Conservation (phyloP, 1,284 basidiomycete genomes). For the Ceratobasidium sp. region DNA sequence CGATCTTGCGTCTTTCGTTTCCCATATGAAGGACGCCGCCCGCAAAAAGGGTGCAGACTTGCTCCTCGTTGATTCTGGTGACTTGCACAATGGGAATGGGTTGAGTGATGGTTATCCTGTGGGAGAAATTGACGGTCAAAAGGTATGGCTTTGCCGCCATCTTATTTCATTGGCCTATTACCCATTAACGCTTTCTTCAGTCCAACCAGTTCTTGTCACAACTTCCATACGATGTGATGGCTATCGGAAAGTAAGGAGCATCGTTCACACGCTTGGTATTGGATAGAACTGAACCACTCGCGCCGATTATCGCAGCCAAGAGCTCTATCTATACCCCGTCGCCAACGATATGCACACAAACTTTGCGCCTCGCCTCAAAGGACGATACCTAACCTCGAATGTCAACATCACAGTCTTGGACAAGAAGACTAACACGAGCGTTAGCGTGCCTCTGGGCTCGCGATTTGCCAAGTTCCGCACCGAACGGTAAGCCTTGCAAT, state of each 20-base stretch:
- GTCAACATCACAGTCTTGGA: conserved; percentile 80
- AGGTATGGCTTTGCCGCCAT: conserved; percentile 62
- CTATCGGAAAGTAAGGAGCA: conserved; percentile 79
- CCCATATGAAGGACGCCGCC: conserved; percentile 82
- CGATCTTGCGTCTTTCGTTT: conserved; percentile 81
- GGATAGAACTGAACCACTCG: too few relatives aligned
- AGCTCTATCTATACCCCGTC: conserved; percentile 82
- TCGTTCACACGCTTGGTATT: too few relatives aligned
- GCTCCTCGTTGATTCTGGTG: conserved; percentile 76
- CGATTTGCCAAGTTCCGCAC: conserved; percentile 82
- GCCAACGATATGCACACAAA: conserved; percentile 82
- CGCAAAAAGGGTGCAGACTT: conserved; percentile 75
- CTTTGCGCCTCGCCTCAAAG: conserved; percentile 75
- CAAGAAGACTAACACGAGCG: conserved; percentile 59
- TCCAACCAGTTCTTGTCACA: conserved; percentile 76
- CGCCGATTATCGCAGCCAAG: conserved; percentile 80
- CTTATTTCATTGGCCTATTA: too few relatives aligned
- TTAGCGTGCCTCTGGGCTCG: conserved; percentile 71
- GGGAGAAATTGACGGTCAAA: conserved; percentile 79
- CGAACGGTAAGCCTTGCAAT: conserved; percentile 72
- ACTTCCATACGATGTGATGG: conserved; percentile 83
- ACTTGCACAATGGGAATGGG: conserved; percentile 85
- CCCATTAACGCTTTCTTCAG: conserved; percentile 57
- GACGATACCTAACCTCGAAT: conserved; percentile 84
- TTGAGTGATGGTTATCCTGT: conserved; percentile 76